Base-by-base conservation (phyloP, 2,329 filamentous ascomycete genomes). In the Diplodia sapinea region DNA sequence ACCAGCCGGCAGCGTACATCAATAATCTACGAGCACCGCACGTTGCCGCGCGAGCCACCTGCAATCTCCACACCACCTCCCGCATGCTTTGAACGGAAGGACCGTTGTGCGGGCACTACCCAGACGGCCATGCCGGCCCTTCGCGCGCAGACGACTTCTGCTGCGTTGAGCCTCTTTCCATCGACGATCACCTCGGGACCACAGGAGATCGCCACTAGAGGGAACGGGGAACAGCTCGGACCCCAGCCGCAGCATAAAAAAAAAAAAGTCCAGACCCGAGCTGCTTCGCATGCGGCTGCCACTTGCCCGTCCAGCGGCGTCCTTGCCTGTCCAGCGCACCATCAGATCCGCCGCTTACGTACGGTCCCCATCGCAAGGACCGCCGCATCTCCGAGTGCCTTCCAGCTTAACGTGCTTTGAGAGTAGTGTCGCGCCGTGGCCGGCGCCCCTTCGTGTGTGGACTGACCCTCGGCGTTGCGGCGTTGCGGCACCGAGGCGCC, bases 81-180 rank as follows among this genome's bases (percentile, higher is more conserved):
- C n/a, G 31, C 26, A 12, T 15, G 50, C 50, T 38, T 8, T 11
- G 3, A 33, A 11, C 36, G 36, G 31, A 29, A 31, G 38, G 43
- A 29, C 59, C 59, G 59, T 63, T 63, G 31, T 9, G 59, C 59
- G 43, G 59, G 17, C 59, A 49, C 59, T 63, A 63, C 59, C 26
- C 59, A 63, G 59, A 51, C 29, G 36, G 59, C 59, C 59, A 26
- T 26, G 26, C 26, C 26, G 26, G 26, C 26, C 26, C 26, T 26
- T 26, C 26, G 26, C 26, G 26, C 26, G 26, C 26, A 26, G 26
- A 26, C 26, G 15, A 3, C 12, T 26, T 43, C 13, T 7, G 38
- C 33, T 26, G 9, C 17, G 17, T 11, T 47, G 57, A 62, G 57
- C 57, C 57, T 49, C 57, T 13, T 56, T 36, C 11, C 23, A 61